A percentile compares a stretch with the other conserved stretches of the same genome.
Conservation (phyloP, 2,329 filamentous ascomycete genomes). For the Apiospora rasikravindrae region DNA sequence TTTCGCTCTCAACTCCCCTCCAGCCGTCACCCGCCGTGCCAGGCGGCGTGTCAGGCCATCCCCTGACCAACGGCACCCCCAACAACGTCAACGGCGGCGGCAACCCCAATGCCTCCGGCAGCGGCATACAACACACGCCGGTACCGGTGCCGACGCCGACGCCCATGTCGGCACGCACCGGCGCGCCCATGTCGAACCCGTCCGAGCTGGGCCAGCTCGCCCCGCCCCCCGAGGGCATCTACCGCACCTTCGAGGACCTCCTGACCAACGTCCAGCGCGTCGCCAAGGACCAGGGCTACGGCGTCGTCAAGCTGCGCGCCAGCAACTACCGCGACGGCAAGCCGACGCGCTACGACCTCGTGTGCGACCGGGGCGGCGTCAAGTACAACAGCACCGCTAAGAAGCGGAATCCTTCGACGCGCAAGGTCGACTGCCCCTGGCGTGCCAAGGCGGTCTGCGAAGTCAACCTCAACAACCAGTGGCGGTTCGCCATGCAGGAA, state of each 20-base stretch:
- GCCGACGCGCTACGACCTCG: constrained; percentile 66
- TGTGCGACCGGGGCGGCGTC: constrained; percentile 67
- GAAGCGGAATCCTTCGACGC: constrained; percentile 67
- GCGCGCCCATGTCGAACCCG: constrained; percentile 14
- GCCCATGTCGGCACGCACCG: constrained; percentile 17
- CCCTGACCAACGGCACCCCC: constrained; percentile 31
- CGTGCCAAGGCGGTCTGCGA: constrained; percentile 68
- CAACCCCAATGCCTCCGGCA: constrained; percentile 9
- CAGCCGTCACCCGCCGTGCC: constrained; percentile 39
- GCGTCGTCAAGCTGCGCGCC: constrained; percentile 66
- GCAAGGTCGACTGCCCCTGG: constrained; percentile 69
- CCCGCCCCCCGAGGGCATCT: constrained; percentile 66
- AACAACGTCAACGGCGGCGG: constrained; percentile 22
- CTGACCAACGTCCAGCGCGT: constrained; percentile 62
- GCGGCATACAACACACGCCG: constrained; percentile 23
- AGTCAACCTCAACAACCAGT: constrained; percentile 66
- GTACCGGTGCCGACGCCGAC: constrained; percentile 25
- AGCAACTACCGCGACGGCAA: constrained; percentile 69
- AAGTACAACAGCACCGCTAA: constrained; percentile 70
- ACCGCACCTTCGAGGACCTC: constrained; percentile 63
- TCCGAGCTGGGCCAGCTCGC: constrained; percentile 45
- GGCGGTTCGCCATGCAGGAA: constrained; percentile 67
- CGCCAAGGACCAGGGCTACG: constrained; percentile 67
- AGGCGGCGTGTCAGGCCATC: constrained; percentile 31
- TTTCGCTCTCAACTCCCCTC: constrained; percentile 38